Percentiles rank a stretch among this genome's conserved stretches.
These are phyloP conservation scores for Venturia effusa DNA, from an alignment of 2,329 filamentous ascomycete genomes.

Conservation along the genomic window DNA sequence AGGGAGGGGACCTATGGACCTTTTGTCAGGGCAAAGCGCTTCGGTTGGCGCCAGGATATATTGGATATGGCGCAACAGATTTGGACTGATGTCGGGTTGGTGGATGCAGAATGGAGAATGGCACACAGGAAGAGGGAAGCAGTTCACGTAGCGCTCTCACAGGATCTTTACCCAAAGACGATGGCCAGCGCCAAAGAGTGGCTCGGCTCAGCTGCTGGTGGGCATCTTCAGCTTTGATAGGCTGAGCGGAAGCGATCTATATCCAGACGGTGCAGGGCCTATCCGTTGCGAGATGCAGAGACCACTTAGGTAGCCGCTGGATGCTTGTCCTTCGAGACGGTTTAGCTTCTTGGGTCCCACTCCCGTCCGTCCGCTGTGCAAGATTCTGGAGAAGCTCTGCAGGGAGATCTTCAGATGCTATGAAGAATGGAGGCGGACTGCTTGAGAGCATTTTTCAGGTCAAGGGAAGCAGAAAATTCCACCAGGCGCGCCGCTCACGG, in stretches of 20 bases:
- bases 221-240: neutral
- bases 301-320: neutral
- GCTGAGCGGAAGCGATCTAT: neutral
- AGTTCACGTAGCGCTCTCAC: neutral
- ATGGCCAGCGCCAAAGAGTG: slow-evolving; percentile 2
- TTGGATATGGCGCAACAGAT: slow-evolving; percentile 4
- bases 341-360: neutral
- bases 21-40: slow-evolving; percentile 8
- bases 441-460: neutral
- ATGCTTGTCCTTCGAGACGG: neutral
- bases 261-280: neutral
- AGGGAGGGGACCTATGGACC: neutral
- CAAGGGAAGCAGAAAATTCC: neutral
- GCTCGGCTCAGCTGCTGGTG: neutral
- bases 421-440: neutral
- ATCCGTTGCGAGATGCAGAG: neutral
- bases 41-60: slow-evolving; percentile 6
- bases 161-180: neutral
- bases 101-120: neutral
- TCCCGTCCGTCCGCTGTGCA: neutral
- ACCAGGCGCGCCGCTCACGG: neutral
- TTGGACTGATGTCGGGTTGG: neutral
- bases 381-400: neutral
- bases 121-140: neutral
- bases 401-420: neutral